phyloP scores from a whole-genome alignment of 345 rosid species.

The Linum usitatissimum region DNA sequence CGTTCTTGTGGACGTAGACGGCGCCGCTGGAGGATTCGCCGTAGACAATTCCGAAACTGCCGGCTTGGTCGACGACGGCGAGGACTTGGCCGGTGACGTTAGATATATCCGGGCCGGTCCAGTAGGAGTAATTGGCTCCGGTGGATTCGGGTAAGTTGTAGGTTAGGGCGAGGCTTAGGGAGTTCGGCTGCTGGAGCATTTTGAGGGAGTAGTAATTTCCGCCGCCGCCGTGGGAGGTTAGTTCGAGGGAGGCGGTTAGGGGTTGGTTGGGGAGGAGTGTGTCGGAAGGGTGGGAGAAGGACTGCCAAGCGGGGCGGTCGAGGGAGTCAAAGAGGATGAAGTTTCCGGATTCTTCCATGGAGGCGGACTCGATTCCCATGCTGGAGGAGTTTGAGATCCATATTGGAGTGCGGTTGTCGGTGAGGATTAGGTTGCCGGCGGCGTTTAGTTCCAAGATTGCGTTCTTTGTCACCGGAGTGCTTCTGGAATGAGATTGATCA shows the following conservation, averaged over 20 bases:
- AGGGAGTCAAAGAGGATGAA: conserved; percentile 40
- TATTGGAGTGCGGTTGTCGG: conserved; percentile 30
- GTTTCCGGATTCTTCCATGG: conserved; percentile 76
- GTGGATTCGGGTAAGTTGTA: conserved; percentile 37
- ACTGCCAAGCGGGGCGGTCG: conserved; percentile 52
- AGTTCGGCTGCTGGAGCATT: conserved; percentile 78
- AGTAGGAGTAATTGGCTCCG: conserved; percentile 63
- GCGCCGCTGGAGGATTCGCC: conserved; percentile 70
- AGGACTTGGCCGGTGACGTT: conserved; percentile 73
- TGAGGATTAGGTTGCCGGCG: conserved; percentile 64
- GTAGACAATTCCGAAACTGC: conserved; percentile 76
- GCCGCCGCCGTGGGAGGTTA: conserved; percentile 39
- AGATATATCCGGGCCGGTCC: conserved; percentile 81
- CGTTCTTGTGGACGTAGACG: conserved; percentile 64
- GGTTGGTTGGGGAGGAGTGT: conserved; percentile 83
- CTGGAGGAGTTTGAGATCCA: conserved; percentile 80
- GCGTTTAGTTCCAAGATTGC: conserved; percentile 63
- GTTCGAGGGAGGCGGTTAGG: conserved; percentile 51
- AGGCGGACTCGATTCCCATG: conserved; percentile 35
- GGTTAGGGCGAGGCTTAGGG: conserved; percentile 73
- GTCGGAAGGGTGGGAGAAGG: conserved; percentile 72
- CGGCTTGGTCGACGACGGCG: conserved; percentile 59
- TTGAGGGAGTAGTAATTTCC: conserved; percentile 67
- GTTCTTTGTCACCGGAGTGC: conserved; percentile 55
- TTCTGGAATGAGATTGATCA: conserved; percentile 46